Evolutionary conservation across 441 rosid species (phyloP).

Genomic region (Pelargonium exstipulatum): DNA sequence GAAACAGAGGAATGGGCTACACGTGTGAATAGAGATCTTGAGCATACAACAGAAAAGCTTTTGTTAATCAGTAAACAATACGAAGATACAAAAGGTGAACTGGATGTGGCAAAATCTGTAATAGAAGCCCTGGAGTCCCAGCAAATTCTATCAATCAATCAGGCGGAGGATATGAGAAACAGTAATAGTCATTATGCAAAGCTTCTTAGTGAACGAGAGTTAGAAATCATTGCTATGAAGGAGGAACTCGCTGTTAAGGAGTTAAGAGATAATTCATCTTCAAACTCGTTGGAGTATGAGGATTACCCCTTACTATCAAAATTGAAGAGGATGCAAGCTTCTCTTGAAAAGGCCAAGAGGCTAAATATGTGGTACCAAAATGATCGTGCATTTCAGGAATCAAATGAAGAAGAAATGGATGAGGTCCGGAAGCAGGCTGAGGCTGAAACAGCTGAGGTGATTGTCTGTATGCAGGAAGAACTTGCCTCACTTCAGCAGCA

Average conservation of each 20-base stretch:
- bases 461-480: slow-evolving; percentile 92
- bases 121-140: slow-evolving; percentile 86
- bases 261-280: slow-evolving; percentile 37
- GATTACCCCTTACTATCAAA: slow-evolving; percentile 41
- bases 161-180: slow-evolving; percentile 60
- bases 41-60: slow-evolving; percentile 43
- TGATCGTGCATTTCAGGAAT: slow-evolving; percentile 52
- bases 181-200: slow-evolving; percentile 41
- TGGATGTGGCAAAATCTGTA: slow-evolving; percentile 60
- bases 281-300: slow-evolving; percentile 30
- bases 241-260: slow-evolving; percentile 47
- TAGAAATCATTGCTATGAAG: slow-evolving; percentile 48
- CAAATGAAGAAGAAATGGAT: slow-evolving; percentile 76
- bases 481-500: slow-evolving; percentile 79
- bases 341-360: slow-evolving; percentile 83
- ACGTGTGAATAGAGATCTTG: slow-evolving; percentile 51
- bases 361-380: slow-evolving; percentile 62
- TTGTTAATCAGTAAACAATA: slow-evolving; percentile 38
- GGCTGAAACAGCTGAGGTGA: slow-evolving; percentile 92
- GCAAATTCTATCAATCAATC: slow-evolving; percentile 57
- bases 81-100: slow-evolving; percentile 42
- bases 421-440: slow-evolving; percentile 78
- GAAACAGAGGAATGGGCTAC: slow-evolving; percentile 44
- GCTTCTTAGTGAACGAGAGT: slow-evolving; percentile 51
- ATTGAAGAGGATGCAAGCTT: slow-evolving; percentile 79